phyloP scores from a whole-genome alignment of 176 grass and related monocot genomes.

The Bonia amplexicaulis region DNA sequence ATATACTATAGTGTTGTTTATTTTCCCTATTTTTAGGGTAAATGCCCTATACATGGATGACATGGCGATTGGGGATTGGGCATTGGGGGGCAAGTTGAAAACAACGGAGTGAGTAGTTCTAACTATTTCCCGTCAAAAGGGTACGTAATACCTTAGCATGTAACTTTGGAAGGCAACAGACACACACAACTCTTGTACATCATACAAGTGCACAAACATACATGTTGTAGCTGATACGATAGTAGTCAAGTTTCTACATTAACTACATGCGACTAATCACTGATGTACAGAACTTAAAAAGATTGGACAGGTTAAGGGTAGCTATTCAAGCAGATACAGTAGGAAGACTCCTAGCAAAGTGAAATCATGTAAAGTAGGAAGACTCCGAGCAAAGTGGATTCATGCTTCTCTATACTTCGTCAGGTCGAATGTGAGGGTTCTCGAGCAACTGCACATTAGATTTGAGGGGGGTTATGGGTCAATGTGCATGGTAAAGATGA shows the following conservation, averaged over 20 bases:
- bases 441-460: conserved; percentile 72
- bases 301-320: neutral
- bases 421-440: conserved; percentile 91
- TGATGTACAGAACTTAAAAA: conserved; percentile 13
- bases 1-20: too few species aligned
- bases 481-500: neutral
- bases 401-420: conserved; percentile 81
- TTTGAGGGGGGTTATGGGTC: conserved; percentile 11
- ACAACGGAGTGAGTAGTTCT: too few species aligned
- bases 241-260: neutral
- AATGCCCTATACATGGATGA: too few species aligned
- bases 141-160: too few species aligned
- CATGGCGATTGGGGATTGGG: too few species aligned
- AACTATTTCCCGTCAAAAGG: too few species aligned
- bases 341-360: neutral
- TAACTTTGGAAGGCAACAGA: neutral
- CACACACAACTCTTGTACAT: neutral
- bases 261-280: conserved; percentile 4
- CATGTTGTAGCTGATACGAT: neutral
- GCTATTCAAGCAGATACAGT: neutral
- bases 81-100: too few species aligned
- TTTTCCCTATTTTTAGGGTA: too few species aligned
- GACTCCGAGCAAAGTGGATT: conserved; percentile 12
- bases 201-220: neutral
- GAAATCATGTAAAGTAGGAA: conserved; percentile 31